Evolutionary conservation across 129 eudicot genomes (phyloP), one percentile per base, ranked within the genome.

Genomic region (Mikania micrantha): DNA sequence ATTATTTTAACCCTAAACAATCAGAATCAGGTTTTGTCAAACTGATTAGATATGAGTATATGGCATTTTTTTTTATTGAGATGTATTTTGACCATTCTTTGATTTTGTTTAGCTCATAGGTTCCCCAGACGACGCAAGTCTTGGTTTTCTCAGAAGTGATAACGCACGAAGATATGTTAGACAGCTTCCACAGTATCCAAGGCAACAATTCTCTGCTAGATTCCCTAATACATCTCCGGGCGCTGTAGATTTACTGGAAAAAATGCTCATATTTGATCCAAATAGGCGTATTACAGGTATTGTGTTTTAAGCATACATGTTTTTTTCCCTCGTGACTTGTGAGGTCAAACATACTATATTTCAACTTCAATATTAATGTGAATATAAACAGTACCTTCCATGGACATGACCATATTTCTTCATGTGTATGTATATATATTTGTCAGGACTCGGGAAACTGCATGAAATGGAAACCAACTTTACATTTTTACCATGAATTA

Each of bases 191-290:
- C 78, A 60, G 25, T 83, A 73, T 57, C 96, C 93, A 48, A 83
- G 68, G 57, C 93, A 88, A 66, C 77, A 83, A 34, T 83, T 88
- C 66, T 69, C 90, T 9, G 80, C 87, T 4, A 78, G 90, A 65
- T 88, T 88, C 54, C 93, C 90, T 0, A 88, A 73, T 60, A 81
- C 66, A 71, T 83, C 96, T 71, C 82, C 85, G 0, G 60, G 71
- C 47, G 91, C 91, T 50, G 40, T 82, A 39, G 92, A 88, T 79
- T 79, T 88, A 78, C 78, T 88, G 16, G 93, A 84, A 50, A 88
- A 88, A 66, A 85, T 88, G 96, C 96, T 88, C 10, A 81, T 88
- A 7, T 88, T 89, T 72, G 96, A 89, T 60, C 94, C 96, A 36
- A 81, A 56, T 74, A 82, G 81, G 74, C 90, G 96, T 53, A 79